A percentile compares a stretch with the other conserved stretches of the same genome.
Conservation (phyloP, 2,329 filamentous ascomycete genomes). For the Fusarium sp. region DNA sequence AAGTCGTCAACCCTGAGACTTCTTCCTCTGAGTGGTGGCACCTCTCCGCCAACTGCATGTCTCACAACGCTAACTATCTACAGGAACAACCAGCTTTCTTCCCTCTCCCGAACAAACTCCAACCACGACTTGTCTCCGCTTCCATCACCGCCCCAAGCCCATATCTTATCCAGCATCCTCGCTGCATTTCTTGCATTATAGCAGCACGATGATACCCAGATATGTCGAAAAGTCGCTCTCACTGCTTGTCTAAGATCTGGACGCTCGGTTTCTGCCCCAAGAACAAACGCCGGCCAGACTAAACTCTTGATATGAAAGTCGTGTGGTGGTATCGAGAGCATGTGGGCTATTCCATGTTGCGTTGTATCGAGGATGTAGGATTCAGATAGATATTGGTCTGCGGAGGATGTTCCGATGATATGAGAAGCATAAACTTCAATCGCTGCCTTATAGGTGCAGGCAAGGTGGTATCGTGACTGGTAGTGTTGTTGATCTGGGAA, state of each 20-base stretch:
- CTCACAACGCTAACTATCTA: not conserved
- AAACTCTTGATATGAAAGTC: conserved; percentile 29
- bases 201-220: conserved; percentile 22
- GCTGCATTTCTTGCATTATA: conserved; percentile 18
- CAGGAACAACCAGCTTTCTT: conserved; percentile 13
- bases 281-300: conserved; percentile 20
- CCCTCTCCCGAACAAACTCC: conserved; percentile 13
- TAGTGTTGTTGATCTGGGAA: conserved; percentile 8
- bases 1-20: not conserved
- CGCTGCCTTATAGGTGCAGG: conserved; percentile 14
- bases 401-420: not conserved
- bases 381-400: not conserved
- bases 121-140: conserved; percentile 1
- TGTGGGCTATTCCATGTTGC: conserved; percentile 3
- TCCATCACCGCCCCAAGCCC: not conserved
- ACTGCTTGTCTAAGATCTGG: not conserved
- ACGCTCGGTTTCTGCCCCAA: conserved; percentile 7
- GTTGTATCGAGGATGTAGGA: not conserved
- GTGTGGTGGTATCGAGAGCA: conserved; percentile 3
- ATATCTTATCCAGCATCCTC: conserved; percentile 13
- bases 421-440: conserved; percentile 14
- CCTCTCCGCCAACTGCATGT: not conserved
- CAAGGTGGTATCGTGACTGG: conserved; percentile 9
- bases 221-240: conserved; percentile 5
- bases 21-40: not conserved